Base-by-base conservation (phyloP, 202 grass and related monocot genomes). In the Schoenoplectus triqueter region DNA sequence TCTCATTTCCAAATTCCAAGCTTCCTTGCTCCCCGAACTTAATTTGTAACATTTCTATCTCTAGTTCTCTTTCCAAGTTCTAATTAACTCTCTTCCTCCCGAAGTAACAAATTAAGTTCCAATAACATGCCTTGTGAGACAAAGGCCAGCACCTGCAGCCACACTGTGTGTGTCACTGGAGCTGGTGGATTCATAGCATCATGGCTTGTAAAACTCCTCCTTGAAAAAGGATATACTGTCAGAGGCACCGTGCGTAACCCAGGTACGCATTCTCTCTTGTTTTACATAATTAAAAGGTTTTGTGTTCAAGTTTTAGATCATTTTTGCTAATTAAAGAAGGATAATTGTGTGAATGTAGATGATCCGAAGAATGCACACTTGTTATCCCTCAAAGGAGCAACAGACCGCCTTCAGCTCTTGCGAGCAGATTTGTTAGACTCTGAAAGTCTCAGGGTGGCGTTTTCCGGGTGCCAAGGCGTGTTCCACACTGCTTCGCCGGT, bases 401-500 rank as follows among this genome's bases (percentile, higher is more conserved):
- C 57, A 48, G 91, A 93, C 64, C 88, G 88, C 18, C 90, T 97
- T 4, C 72, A 82, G 21, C 89, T 95, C 84, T 82, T 92, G 80
- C 81, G 54, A 75, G 95, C 83, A 64, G 92, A 98, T 79, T 88
- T 98, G 41, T 88, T 98, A 68, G 89, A 98, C 84, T 66, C 70
- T n/a, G 88, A 48, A 44, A 92, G 89, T 78, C 91, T 97, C 73
- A 87, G 83, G 57, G 76, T 86, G 47, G 92, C 95, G 9, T 93
- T 98, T 82, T 14, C 31, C 7, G 89, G 95, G 47, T 97, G 95
- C 86, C 44, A 88, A 83, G 95, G 95, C 85, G 95, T 95, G 84
- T 95, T 97, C 89, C 92, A 95, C 88, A 92, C 89, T 57, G 95
- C 95, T 13, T 95, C 84, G 17, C 95, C 92, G 41, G 86, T 97